These are phyloP conservation scores for Boletus rubroflammeus DNA, from an alignment of 768 basidiomycete genomes.

Conservation along the genomic window DNA sequence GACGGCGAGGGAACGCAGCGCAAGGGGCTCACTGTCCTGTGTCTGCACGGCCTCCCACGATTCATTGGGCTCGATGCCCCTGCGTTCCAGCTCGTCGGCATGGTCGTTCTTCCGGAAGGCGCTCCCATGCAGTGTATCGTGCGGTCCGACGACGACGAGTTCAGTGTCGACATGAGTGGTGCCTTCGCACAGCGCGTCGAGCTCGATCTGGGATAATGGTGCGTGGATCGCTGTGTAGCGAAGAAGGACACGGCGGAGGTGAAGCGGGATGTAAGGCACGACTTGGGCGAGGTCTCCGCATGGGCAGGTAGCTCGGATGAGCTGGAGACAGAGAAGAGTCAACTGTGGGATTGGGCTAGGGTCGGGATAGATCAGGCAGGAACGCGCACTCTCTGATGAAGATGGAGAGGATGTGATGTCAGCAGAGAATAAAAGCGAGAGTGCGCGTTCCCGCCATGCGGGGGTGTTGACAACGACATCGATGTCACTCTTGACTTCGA, in stretches of 20 bases:
- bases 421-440: conserved; percentile 46
- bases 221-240: conserved; percentile 54
- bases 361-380: conserved; percentile 15
- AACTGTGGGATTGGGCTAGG: conserved; percentile 44
- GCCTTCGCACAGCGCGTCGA: conserved; percentile 48
- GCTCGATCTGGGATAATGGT: conserved; percentile 49
- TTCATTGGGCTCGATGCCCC: not conserved
- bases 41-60: conserved; percentile 41
- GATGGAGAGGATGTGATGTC: not conserved
- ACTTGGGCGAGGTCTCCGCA: conserved; percentile 46
- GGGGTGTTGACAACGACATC: conserved; percentile 25
- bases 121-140: conserved; percentile 41
- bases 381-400: not conserved
- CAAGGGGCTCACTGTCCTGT: conserved; percentile 31
- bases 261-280: conserved; percentile 50
- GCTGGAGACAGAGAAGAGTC: conserved; percentile 53
- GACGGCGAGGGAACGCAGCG: conserved; percentile 48
- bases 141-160: conserved; percentile 58
- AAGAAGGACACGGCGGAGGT: conserved; percentile 56
- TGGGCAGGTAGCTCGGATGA: conserved; percentile 40
- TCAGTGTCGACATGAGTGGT: conserved; percentile 60
- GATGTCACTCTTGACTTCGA: conserved; percentile 10
- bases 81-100: not conserved
- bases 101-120: conserved; percentile 32
- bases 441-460: conserved; percentile 52